Evolutionary conservation across 139 green algal species (phyloP), one percentile per base, ranked within the genome.

Genomic region (Astrephomene gubernaculifera): DNA sequence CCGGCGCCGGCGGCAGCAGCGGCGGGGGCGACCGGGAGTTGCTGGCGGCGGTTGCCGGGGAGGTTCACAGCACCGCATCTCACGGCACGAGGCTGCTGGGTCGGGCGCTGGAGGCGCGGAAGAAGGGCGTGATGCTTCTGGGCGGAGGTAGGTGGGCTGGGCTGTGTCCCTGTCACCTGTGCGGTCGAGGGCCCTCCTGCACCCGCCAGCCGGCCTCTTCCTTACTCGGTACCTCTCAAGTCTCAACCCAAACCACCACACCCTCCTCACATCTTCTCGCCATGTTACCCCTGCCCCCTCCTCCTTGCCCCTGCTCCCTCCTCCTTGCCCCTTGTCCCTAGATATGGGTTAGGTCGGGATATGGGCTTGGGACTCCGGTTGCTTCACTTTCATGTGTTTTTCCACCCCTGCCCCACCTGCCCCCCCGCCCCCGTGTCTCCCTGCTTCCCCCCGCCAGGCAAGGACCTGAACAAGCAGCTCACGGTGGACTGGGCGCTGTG

Each of bases 81-180:
- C 63, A 85, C 43, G 79, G 63, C 44, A 85, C 63, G 27, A 43
- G 60, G 64, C 63, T 85, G 79, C 61, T 85, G 7, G 64, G 64
- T 12, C 36, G 67, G 64, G 79, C 79, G 63, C 65, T 85, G 31
- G 64, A 85, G 45, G 79, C 79, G 4, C 17, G 79, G 44, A 73
- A 72, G 64, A 75, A 68, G 79, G 79, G 79, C 64, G 44, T 85
- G 31, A 85, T 85, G 79, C 79, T 76, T 33, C 61, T 75, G 24
- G 79, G 43, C 43, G 63, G 52, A 43, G 79, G 63, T 75, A 31
- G 43, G 14, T 61, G 38, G 24, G 38, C 4, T 27, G 57, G 57
- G 57, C 6, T 65, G 57, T 65, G 22, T 65, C 54, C 17, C 54
- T 29, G 22, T n/a, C 54, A 21, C 54, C 17, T 65, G 22, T 29